Percentiles rank a stretch among this genome's conserved stretches.
Conservation (phyloP, 805 yeast genomes). For the Kazachstania viticola region DNA sequence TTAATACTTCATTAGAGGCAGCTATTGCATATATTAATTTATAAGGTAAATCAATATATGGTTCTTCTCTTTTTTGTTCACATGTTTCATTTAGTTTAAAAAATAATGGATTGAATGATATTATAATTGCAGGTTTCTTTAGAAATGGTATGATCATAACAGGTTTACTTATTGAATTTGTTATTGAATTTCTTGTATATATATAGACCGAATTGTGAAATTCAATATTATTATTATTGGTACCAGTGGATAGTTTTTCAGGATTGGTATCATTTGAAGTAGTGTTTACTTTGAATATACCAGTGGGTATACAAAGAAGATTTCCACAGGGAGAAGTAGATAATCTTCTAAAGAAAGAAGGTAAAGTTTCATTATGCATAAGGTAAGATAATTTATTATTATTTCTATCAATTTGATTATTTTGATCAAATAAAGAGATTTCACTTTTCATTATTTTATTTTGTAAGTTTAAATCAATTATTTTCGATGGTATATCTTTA, state of each 20-base stretch:
- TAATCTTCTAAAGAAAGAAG: conserved; percentile 81
- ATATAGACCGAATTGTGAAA: conserved; percentile 64
- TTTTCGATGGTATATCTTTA: neutral
- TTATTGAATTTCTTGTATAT: conserved; percentile 57
- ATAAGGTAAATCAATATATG: conserved; percentile 51
- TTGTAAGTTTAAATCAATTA: conserved; percentile 14
- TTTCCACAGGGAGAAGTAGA: conserved; percentile 86
- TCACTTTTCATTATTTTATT: conserved; percentile 47
- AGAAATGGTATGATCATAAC: conserved; percentile 70
- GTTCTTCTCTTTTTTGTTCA: conserved; percentile 6
- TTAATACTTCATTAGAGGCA: conserved; percentile 69
- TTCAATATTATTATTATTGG: conserved; percentile 24
- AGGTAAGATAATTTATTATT: conserved; percentile 32
- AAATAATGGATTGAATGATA: conserved; percentile 60
- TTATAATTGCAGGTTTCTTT: conserved; percentile 73
- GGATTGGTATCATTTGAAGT: conserved; percentile 6
- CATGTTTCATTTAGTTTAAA: conserved; percentile 27
- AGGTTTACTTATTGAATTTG: conserved; percentile 44
- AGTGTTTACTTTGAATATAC: conserved; percentile 38
- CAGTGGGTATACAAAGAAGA: conserved; percentile 67
- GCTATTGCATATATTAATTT: conserved; percentile 87
- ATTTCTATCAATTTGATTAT: conserved; percentile 11
- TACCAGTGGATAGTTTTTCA: conserved; percentile 10
- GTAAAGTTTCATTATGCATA: conserved; percentile 78
- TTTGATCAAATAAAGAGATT: conserved; percentile 29